Percentiles rank a stretch among this genome's conserved stretches.
Evolutionary conservation across 2,329 filamentous ascomycete genomes (phyloP).

Genomic region (Chaetomiaceae sp.): DNA sequence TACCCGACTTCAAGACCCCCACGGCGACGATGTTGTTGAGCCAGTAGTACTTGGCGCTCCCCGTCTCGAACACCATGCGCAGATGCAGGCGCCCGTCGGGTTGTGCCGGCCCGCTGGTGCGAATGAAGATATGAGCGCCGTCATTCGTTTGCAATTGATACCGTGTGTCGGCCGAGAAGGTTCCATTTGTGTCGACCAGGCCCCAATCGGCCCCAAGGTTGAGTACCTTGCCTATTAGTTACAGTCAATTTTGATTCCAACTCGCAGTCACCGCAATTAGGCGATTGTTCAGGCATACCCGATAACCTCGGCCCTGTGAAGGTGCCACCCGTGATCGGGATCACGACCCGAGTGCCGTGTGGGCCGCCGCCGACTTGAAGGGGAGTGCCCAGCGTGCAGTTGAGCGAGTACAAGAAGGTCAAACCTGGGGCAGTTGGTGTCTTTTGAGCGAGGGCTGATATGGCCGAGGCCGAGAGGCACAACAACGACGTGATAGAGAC

Average conservation of each 20-base stretch:
- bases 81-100: constrained; percentile 27
- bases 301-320: constrained; percentile 28
- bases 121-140: constrained; percentile 32
- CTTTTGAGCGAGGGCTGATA: too few relatives aligned
- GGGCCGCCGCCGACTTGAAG: constrained; percentile 27
- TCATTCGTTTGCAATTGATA: constrained; percentile 32
- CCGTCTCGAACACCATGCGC: constrained; percentile 29
- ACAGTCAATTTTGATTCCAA: too few relatives aligned
- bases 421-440: constrained; percentile 23
- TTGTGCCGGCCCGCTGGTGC: constrained; percentile 29
- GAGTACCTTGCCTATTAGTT: constrained; percentile 27
- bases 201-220: constrained; percentile 32
- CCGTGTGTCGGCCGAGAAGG: constrained; percentile 31
- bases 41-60: constrained; percentile 30
- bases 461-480: background rate
- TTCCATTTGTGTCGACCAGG: constrained; percentile 25
- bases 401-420: constrained; percentile 29
- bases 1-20: constrained; percentile 25
- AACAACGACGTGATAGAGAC: background rate
- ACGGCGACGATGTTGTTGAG: constrained; percentile 32
- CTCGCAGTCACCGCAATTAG: constrained; percentile 5
- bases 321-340: constrained; percentile 30
- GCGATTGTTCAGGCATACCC: constrained; percentile 12
- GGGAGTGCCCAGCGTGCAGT: constrained; percentile 26
- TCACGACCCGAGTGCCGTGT: constrained; percentile 24